Evolutionary conservation across 1,284 basidiomycete species (phyloP), one percentile per base, ranked within the genome.

Genomic region (Puccinia sorghi): DNA sequence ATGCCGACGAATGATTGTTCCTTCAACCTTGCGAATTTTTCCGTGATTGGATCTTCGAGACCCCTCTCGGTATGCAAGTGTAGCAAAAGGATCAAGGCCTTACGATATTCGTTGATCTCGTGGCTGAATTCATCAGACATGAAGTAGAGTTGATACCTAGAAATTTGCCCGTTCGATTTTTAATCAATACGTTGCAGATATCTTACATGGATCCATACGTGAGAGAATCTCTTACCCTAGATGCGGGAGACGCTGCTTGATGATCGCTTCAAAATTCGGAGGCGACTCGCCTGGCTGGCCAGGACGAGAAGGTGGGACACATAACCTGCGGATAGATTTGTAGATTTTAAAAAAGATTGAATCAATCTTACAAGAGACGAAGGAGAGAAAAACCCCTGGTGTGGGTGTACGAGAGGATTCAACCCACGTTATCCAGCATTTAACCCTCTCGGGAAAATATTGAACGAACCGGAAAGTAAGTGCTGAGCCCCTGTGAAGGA

Each of bases 121-220:
- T 52, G 48, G 39, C 48, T 64, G n/a, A 39, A 37, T 46, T 41
- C 46, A 13, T 46, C 41, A 22, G 32, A 50, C 63, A 75, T 67
- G 59, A 75, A 56, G 52, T 75, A 75, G 3, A 75, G 43, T 39
- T 67, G 61, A 52, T 75, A 75, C 0, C 73, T 75, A 41, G 7
- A 52, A 32, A 43, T 17, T 7, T 67, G 12, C 27, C 41, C 32
- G 22, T 4, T 39, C 22, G 9, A 3, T 39, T 71, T n/a, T 71
- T n/a, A 56, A 39, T 56, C 6, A 32, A 32, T 4, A 32, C 4
- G 32, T 32, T 32, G 17, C 50, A 39, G 2, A 4, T 41, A 37
- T 39, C n/a, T 3, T 6, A n/a, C 20, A 41, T 15, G 15, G 50
- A 7, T 71, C 50, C 7, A 13, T 52, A 54, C 20, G 3, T 32